These are phyloP conservation scores for Saururus chinensis DNA, from an alignment of 164 flowering plant genomes.

Conservation along the genomic window DNA sequence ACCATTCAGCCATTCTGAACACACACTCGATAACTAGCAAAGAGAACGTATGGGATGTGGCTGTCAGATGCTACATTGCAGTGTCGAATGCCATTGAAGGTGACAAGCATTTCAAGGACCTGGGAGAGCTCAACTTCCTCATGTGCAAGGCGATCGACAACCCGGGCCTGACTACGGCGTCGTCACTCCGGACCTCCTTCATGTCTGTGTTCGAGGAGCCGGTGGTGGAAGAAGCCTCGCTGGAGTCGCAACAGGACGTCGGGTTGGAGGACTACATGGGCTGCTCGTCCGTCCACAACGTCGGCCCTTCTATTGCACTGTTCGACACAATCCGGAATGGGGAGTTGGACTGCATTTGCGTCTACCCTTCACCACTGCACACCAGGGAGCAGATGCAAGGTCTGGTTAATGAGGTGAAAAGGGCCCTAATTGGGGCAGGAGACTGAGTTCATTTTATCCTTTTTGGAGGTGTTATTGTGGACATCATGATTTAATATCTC, in stretches of 20 bases:
- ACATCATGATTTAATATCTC: too few species aligned
- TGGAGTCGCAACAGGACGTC: conserved; percentile 16
- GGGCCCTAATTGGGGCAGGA: conserved; percentile 23
- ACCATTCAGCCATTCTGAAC: conserved; percentile 66
- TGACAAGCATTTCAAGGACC: conserved; percentile 83
- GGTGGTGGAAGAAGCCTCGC: conserved; percentile 28
- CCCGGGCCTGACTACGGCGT: conserved; percentile 59
- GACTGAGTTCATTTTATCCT: not conserved
- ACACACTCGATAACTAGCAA: conserved; percentile 41
- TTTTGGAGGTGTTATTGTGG: too few species aligned
- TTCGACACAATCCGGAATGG: conserved; percentile 63
- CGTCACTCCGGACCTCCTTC: conserved; percentile 56
- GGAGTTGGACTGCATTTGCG: conserved; percentile 48
- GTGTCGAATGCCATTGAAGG: conserved; percentile 28
- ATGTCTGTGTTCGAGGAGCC: conserved; percentile 68
- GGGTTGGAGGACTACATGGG: conserved; percentile 66
- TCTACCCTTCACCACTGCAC: conserved; percentile 75
- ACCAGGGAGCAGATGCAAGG: conserved; percentile 63
- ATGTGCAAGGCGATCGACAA: conserved; percentile 82
- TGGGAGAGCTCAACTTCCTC: conserved; percentile 68
- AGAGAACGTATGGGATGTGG: conserved; percentile 63
- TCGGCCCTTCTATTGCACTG: conserved; percentile 64
- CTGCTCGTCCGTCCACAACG: conserved; percentile 64
- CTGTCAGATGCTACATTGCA: conserved; percentile 34
- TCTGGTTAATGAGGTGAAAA: conserved; percentile 50